Evolutionary conservation across 345 rosid species (phyloP).

Genomic region (Erodium maritimum): DNA sequence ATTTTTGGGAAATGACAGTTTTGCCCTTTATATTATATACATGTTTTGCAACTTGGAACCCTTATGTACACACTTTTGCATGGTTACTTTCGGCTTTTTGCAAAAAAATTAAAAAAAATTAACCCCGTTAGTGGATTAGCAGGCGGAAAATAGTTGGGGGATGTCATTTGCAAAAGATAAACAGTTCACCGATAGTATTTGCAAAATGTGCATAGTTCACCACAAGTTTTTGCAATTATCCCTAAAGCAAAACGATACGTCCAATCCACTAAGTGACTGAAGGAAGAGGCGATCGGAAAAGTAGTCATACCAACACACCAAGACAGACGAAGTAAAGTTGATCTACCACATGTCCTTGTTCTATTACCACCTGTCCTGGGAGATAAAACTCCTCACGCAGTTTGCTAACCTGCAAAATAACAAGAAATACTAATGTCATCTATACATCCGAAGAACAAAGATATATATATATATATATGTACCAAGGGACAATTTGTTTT

Average conservation of each 20-base stretch:
- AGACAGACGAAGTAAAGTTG: conserved; percentile 71
- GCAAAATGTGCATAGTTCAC: too few species aligned
- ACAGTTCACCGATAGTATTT: too few species aligned
- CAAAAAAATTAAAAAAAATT: too few species aligned
- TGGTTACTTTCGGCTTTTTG: too few species aligned
- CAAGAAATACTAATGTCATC: neutral
- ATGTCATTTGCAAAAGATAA: too few species aligned
- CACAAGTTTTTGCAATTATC: too few species aligned
- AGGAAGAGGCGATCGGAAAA: neutral
- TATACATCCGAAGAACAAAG: neutral
- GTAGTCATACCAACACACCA: conserved; percentile 51
- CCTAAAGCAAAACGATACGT: neutral
- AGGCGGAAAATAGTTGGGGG: too few species aligned
- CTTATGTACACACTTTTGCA: too few species aligned
- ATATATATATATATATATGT: neutral
- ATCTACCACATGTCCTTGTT: conserved; percentile 57
- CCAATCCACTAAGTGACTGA: neutral
- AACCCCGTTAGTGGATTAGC: too few species aligned
- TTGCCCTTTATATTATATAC: too few species aligned
- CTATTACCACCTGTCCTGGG: conserved; percentile 71
- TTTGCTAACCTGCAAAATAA: conserved; percentile 38
- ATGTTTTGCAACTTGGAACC: too few species aligned
- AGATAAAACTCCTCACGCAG: conserved; percentile 70
- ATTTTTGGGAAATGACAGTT: too few species aligned
- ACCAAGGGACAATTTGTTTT: neutral